Base-by-base conservation (phyloP, 2,329 filamentous ascomycete genomes). In the Scorias spongiosa region DNA sequence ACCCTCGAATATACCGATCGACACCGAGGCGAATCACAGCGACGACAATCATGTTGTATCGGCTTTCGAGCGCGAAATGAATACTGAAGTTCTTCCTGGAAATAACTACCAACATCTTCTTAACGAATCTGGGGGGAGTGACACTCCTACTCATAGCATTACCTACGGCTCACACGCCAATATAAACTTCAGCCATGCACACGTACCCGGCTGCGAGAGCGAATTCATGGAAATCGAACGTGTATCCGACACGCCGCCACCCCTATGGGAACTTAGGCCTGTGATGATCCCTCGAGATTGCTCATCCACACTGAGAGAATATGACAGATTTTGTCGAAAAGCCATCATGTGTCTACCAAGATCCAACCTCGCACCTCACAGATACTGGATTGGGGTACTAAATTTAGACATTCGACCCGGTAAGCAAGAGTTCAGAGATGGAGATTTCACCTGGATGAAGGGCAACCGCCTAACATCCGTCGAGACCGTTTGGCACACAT, bases 321-420 rank as follows among this genome's bases (percentile, higher is more conserved):
- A 54, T 48, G 48, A 48, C 20, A 42, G 43, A 30, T 48, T 59
- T 18, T 57, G 60, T 51, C 15, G 44, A 12, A 49, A 48, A 20
- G 50, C 48, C 17, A 32, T 43, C 12, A 29, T 39, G 37, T 39
- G 32, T 36, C 49, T 51, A 29, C 54, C 57, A 1, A 42, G 44
- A 14, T 45, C 56, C 29, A 44, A 48, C 8, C 42, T 55, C n/a
- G 43, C 50, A 1, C 29, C 41, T 1, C 51, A 53, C 29, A 49
- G 60, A 15, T 63, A 61, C 51, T 60, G 56, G 57, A 57, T 61
- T 43, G 58, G 51, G 10, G 53, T 63, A 5, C 46, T 61, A 11
- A 44, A 50, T 40, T 41, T 44, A 41, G 44, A 32, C n/a, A 38
- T 46, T 9, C 38, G 38, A 12, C 12, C 18, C 12, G 11, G 12